Evolutionary conservation across 805 yeast genomes (phyloP).

Genomic region (Cyberlindnera americana): DNA sequence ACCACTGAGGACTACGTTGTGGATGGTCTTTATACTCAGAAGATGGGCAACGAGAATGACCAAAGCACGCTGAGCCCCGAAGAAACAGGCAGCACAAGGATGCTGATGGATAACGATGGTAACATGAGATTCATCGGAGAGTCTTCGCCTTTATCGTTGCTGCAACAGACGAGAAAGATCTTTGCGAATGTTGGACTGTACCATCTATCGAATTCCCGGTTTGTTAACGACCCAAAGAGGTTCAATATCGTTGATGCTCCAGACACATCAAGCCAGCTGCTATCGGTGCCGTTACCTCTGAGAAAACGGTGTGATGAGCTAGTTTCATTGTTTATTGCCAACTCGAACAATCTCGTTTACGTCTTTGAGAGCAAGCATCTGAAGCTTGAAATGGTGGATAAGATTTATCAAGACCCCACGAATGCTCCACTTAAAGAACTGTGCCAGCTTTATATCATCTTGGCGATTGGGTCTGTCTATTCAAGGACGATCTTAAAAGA

Average conservation of each 20-base stretch:
- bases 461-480: constrained; percentile 40
- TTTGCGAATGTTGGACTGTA: not conserved
- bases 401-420: constrained; percentile 1
- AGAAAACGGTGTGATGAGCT: constrained; percentile 1
- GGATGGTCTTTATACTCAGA: constrained; percentile 1
- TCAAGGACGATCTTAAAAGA: constrained; percentile 26
- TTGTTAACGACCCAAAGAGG: constrained; percentile 4
- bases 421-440: constrained; percentile 1
- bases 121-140: constrained; percentile 6
- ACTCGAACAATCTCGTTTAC: constrained; percentile 1
- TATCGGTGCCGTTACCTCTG: constrained; percentile 1
- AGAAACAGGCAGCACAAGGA: constrained; percentile 3
- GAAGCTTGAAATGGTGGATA: constrained; percentile 6
- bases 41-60: no score
- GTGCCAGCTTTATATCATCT: constrained; percentile 14
- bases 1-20: no score
- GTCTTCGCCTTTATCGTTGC: constrained; percentile 4
- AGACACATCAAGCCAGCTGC: not conserved
- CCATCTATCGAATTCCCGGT: not conserved
- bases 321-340: not conserved
- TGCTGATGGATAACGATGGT: constrained; percentile 2
- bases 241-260: constrained; percentile 5
- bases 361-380: constrained; percentile 4
- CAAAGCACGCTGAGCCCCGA: constrained; percentile 4
- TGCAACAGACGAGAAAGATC: constrained; percentile 1